Percentiles rank a stretch among this genome's conserved stretches.
Evolutionary conservation across 2,329 filamentous ascomycete genomes (phyloP).

Genomic region (Tolypocladium paradoxum): DNA sequence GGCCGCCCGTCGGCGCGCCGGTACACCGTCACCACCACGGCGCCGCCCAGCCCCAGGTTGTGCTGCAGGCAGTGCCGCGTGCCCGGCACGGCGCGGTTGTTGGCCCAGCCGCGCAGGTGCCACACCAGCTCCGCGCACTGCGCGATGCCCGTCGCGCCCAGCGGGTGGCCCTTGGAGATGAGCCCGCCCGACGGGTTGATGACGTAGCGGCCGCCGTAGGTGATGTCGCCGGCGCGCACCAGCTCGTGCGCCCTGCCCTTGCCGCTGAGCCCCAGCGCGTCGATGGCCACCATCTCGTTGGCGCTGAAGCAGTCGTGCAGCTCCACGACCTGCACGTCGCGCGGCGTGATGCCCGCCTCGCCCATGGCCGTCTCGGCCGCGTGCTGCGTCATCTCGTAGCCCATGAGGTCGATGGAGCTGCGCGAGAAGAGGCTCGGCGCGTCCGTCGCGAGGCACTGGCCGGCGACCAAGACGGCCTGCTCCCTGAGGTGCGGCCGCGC

Average conservation of each 20-base stretch:
- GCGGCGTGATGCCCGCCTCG: slow-evolving; percentile 59
- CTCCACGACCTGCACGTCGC: slow-evolving; percentile 75
- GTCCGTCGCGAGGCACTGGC: slow-evolving; percentile 82
- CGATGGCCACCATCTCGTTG: slow-evolving; percentile 86
- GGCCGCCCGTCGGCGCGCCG: slow-evolving; percentile 66
- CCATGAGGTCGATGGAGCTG: slow-evolving; percentile 79
- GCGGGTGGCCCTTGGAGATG: slow-evolving; percentile 91
- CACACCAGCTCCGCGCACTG: slow-evolving; percentile 93
- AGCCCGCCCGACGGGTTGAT: slow-evolving; percentile 91
- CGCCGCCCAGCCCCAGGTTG: slow-evolving; percentile 85
- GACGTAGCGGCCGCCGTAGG: slow-evolving; percentile 73
- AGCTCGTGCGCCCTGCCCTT: slow-evolving; percentile 85
- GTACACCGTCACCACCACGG: slow-evolving; percentile 84
- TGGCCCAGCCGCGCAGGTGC: slow-evolving; percentile 93
- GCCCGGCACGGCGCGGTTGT: slow-evolving; percentile 63
- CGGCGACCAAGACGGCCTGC: slow-evolving; percentile 81
- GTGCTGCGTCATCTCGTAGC: slow-evolving; percentile 69
- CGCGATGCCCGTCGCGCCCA: slow-evolving; percentile 88
- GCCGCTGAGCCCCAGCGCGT: slow-evolving; percentile 69
- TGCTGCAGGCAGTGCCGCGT: slow-evolving; percentile 77
- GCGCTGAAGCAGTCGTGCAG: slow-evolving; percentile 95
- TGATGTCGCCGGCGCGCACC: slow-evolving; percentile 79
- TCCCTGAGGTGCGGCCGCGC: slow-evolving; percentile 69
- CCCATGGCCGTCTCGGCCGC: slow-evolving; percentile 60
- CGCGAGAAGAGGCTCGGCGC: slow-evolving; percentile 66